Percentiles rank a stretch among this genome's conserved stretches.
These are phyloP conservation scores for Hippophae rhamnoides DNA, from an alignment of 306 rosid genomes.

Conservation along the genomic window DNA sequence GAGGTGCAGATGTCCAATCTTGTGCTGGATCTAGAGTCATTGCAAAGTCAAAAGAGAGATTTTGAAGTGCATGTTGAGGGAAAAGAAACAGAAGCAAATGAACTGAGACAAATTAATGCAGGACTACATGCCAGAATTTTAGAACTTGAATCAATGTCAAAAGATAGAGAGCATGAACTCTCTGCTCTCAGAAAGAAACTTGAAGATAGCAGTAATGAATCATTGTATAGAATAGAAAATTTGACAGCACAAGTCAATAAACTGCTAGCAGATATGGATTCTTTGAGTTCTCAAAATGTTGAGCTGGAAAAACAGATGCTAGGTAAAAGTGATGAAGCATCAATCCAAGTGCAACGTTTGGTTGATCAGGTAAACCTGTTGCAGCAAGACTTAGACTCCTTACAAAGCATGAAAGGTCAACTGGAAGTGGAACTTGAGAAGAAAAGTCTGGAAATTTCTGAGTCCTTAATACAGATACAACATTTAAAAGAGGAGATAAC, in stretches of 20 bases:
- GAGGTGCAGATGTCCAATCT: slow-evolving; percentile 31
- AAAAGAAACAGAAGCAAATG: slow-evolving; percentile 34
- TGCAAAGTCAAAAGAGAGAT: slow-evolving; percentile 38
- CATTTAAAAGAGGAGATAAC: slow-evolving; percentile 49
- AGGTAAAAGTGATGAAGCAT: slow-evolving; percentile 43
- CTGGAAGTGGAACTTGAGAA: slow-evolving; percentile 47
- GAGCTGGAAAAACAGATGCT: slow-evolving; percentile 49
- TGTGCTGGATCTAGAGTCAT: slow-evolving; percentile 34
- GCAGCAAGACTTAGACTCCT: slow-evolving; percentile 50
- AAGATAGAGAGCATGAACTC: slow-evolving; percentile 15
- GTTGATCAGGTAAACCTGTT: slow-evolving; percentile 40
- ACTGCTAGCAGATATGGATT: background rate
- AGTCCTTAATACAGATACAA: slow-evolving; percentile 42
- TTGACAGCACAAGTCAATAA: slow-evolving; percentile 20
- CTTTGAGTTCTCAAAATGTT: slow-evolving; percentile 23
- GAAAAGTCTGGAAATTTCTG: slow-evolving; percentile 38
- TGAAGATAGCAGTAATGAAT: slow-evolving; percentile 17
- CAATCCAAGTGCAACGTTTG: slow-evolving; percentile 36
- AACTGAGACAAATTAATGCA: slow-evolving; percentile 39
- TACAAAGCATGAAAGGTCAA: slow-evolving; percentile 36
- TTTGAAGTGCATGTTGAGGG: slow-evolving; percentile 35
- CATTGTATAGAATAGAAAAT: slow-evolving; percentile 19
- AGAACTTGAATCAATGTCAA: slow-evolving; percentile 15
- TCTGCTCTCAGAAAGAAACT: slow-evolving; percentile 17
- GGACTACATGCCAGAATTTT: slow-evolving; percentile 41